Conservation (phyloP, 495 filamentous ascomycete species). For the Elasticomyces elasticus region DNA sequence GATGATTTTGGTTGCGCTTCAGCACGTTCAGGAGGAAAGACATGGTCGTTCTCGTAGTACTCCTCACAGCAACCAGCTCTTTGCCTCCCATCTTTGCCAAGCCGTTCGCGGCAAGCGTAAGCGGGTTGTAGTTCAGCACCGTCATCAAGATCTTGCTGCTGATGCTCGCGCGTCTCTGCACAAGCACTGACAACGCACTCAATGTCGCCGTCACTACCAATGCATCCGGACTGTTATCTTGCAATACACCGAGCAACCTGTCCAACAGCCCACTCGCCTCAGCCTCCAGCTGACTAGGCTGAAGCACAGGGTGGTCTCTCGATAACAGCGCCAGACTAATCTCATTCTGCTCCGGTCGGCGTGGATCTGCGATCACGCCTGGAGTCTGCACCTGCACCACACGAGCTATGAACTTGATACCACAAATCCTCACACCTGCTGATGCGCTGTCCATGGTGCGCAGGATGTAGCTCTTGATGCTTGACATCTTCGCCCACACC, state of each 20-base stretch:
- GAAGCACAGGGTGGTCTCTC: conserved; percentile 64
- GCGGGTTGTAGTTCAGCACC: conserved; percentile 83
- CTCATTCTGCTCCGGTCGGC: conserved; percentile 76
- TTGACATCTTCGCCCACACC: conserved; percentile 76
- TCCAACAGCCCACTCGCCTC: conserved; percentile 85
- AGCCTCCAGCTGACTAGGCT: conserved; percentile 72
- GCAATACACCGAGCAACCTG: conserved; percentile 73
- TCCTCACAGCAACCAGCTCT: conserved; percentile 70
- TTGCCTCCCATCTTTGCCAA: conserved; percentile 56
- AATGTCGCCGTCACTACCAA: conserved; percentile 86
- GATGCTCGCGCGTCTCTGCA: conserved; percentile 69
- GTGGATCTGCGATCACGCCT: conserved; percentile 69
- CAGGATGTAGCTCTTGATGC: conserved; percentile 81
- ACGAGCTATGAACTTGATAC: conserved; percentile 91
- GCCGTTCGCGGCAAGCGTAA: conserved; percentile 60
- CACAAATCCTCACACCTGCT: conserved; percentile 72
- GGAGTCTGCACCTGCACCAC: conserved; percentile 87
- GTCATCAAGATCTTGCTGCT: conserved; percentile 74
- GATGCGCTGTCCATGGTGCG: conserved; percentile 76
- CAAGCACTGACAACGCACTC: conserved; percentile 70
- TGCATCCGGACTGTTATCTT: conserved; percentile 80
- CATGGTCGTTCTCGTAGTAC: conserved; percentile 86
- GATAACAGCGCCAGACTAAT: conserved; percentile 80
- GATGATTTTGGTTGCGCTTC: conserved; percentile 63
- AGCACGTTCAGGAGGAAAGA: conserved; percentile 69